Evolutionary conservation across 768 basidiomycete species (phyloP).

Genomic region (Leccinum pellstonianum): DNA sequence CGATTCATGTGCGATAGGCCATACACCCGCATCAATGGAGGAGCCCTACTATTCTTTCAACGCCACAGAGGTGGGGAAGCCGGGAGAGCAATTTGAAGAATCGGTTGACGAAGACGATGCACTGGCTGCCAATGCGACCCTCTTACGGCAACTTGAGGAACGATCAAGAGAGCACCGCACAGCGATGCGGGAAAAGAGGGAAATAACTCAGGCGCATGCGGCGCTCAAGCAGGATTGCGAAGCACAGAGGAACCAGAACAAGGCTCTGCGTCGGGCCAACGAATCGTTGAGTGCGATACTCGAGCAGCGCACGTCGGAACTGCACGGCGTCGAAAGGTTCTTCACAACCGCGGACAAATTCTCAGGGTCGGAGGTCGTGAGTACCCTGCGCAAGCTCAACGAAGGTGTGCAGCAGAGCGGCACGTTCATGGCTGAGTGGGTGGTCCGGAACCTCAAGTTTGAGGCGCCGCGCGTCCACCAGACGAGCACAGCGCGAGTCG

Average conservation of each 20-base stretch:
- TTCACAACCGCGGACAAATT: too few relatives aligned
- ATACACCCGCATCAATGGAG: not conserved
- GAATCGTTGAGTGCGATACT: slow-evolving; percentile 28
- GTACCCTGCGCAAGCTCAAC: slow-evolving; percentile 43
- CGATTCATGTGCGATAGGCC: not conserved
- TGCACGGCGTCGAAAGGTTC: slow-evolving; percentile 40
- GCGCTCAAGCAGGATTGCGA: slow-evolving; percentile 10
- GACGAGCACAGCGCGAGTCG: slow-evolving; percentile 3
- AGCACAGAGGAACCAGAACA: slow-evolving; percentile 12
- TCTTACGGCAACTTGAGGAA: not conserved
- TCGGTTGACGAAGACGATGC: not conserved
- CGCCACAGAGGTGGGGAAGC: not conserved
- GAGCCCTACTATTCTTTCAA: too few relatives aligned
- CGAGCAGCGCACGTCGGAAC: slow-evolving; percentile 40
- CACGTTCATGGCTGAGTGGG: slow-evolving; percentile 43
- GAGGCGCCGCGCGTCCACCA: slow-evolving; percentile 5
- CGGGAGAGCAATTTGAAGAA: not conserved
- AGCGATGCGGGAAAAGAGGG: slow-evolving; percentile 6
- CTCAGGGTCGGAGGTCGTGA: slow-evolving; percentile 39
- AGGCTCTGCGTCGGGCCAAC: not conserved
- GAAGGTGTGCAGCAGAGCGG: slow-evolving; percentile 46
- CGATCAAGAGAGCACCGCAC: slow-evolving; percentile 3
- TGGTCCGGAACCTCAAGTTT: slow-evolving; percentile 38
- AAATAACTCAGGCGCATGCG: not conserved
- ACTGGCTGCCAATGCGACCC: not conserved